Conservation (phyloP, 306 rosid genomes). For the Prinsepia uniflora region DNA sequence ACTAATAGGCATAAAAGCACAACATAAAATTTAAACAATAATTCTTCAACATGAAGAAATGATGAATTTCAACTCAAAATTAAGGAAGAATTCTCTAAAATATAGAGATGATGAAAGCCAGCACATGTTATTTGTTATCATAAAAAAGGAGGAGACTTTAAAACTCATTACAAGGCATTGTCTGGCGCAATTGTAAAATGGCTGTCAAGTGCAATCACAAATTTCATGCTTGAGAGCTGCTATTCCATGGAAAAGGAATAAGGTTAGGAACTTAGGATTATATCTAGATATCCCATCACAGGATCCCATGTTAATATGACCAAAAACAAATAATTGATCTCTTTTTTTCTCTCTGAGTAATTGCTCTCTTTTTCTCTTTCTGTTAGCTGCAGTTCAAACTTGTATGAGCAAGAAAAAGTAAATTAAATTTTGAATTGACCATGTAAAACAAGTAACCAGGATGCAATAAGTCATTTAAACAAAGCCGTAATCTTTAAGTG, state of each 20-base stretch:
- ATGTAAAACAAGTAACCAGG: slow-evolving; percentile 1
- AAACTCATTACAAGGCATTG: not conserved
- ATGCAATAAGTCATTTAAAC: not conserved
- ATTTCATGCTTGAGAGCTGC: not conserved
- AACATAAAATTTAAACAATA: not conserved
- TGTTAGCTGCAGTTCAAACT: not conserved
- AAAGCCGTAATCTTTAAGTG: not conserved
- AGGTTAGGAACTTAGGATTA: not conserved
- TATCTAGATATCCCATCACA: too few relatives aligned
- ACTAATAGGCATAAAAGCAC: not conserved
- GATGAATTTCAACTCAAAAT: not conserved
- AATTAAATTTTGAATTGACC: not conserved
- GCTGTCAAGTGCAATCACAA: not conserved
- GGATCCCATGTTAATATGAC: too few relatives aligned
- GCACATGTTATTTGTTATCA: not conserved
- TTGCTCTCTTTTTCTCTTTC: not conserved
- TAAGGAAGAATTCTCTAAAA: too few relatives aligned
- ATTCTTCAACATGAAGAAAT: not conserved
- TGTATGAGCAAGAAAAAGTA: not conserved
- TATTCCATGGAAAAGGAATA: not conserved
- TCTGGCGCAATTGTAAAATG: not conserved
- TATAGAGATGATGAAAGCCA: too few relatives aligned
- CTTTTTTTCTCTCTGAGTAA: too few relatives aligned
- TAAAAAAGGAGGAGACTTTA: not conserved
- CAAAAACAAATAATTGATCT: too few relatives aligned